phyloP scores from a whole-genome alignment of 1,284 basidiomycete genomes.

The Malassezia dermatis region DNA sequence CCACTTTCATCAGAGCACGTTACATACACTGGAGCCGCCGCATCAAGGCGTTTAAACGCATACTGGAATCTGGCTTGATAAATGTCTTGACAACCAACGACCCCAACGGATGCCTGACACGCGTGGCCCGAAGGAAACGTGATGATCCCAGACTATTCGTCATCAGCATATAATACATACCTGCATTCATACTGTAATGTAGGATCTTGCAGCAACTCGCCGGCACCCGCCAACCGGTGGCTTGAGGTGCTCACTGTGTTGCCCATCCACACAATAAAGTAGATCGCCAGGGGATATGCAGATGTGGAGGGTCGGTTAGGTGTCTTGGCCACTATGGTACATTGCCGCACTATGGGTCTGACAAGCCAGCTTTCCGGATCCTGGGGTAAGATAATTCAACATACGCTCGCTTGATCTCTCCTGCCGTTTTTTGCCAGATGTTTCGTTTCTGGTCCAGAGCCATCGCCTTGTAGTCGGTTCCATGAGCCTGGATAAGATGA shows the following conservation, averaged over 20 bases:
- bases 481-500: conserved; percentile 62
- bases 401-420: conserved; percentile 57
- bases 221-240: conserved; percentile 9
- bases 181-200: conserved; percentile 11
- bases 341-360: background rate
- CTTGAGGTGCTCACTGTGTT: conserved; percentile 8
- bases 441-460: conserved; percentile 69
- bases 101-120: conserved; percentile 62
- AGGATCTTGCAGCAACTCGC: conserved; percentile 7
- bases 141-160: conserved; percentile 66
- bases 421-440: conserved; percentile 71
- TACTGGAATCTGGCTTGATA: conserved; percentile 65
- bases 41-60: conserved; percentile 60
- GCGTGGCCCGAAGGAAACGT: conserved; percentile 85
- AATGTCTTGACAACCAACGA: conserved; percentile 69
- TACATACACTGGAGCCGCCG: conserved; percentile 59
- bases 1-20: conserved; percentile 46
- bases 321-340: conserved; percentile 2
- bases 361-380: conserved; percentile 14
- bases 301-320: background rate
- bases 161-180: background rate
- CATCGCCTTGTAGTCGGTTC: conserved; percentile 66
- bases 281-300: background rate
- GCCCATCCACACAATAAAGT: conserved; percentile 1
- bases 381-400: conserved; percentile 10